Conservation (phyloP, 2,329 filamentous ascomycete species). For the Colletotrichum horii region DNA sequence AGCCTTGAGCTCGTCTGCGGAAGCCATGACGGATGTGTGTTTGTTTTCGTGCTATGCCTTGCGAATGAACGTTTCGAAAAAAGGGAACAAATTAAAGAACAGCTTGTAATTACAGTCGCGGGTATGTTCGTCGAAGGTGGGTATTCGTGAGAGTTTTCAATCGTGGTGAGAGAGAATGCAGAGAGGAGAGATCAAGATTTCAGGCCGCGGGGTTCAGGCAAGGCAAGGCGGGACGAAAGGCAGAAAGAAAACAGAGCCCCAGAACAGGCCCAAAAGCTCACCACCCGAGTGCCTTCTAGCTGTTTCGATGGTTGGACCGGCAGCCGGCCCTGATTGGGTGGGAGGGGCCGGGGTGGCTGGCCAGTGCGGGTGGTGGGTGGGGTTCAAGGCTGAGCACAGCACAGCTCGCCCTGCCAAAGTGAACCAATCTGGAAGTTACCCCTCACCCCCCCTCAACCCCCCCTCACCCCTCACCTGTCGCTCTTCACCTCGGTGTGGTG, state of each 20-base stretch:
- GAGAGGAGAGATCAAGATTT: not conserved
- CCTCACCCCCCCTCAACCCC: too few relatives aligned
- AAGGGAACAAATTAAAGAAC: not conserved
- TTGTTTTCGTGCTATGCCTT: not conserved
- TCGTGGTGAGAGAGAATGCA: not conserved
- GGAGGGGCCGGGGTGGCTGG: constrained; percentile 25
- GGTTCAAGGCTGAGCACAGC: constrained; percentile 19
- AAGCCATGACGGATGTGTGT: constrained; percentile 49
- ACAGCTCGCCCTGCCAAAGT: not conserved
- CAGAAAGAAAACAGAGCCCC: constrained; percentile 22
- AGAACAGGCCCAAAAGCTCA: constrained; percentile 24
- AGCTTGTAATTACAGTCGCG: not conserved
- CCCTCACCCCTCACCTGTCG: too few relatives aligned
- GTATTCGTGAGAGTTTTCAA: constrained; percentile 24
- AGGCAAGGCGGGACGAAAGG: not conserved
- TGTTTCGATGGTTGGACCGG: constrained; percentile 42
- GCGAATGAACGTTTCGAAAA: not conserved
- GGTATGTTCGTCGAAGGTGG: not conserved
- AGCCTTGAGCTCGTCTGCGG: constrained; percentile 85
- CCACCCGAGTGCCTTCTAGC: constrained; percentile 41
- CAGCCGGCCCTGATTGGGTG: constrained; percentile 34
- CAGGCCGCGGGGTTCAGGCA: not conserved
- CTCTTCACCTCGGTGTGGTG: not conserved
- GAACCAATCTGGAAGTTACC: not conserved
- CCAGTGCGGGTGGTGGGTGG: constrained; percentile 18